phyloP scores from a whole-genome alignment of 176 grass and related monocot species.

The Juncus inflexus region DNA sequence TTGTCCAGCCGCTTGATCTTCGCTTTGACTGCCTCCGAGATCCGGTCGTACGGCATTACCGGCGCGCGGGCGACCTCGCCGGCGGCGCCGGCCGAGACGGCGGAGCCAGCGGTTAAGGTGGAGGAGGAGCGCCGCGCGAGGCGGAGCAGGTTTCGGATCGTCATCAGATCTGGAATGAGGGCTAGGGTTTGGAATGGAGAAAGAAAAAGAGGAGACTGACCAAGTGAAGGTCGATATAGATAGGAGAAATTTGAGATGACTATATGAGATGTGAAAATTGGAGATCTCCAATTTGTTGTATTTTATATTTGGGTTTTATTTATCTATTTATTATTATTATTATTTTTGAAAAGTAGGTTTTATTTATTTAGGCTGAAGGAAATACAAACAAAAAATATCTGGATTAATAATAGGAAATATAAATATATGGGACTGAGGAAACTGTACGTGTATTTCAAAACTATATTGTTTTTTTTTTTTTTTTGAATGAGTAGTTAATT shows the following conservation, averaged over 20 bases:
- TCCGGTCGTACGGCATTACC: constrained; percentile 66
- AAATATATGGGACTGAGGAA: too few species aligned
- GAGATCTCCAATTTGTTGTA: constrained; percentile 1
- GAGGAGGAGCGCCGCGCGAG: constrained; percentile 38
- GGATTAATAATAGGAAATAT: too few species aligned
- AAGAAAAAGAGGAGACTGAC: not conserved
- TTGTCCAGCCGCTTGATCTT: constrained; percentile 66
- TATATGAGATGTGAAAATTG: not conserved
- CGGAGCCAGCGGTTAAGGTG: constrained; percentile 30
- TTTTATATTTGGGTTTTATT: not conserved
- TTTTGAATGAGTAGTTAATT: too few species aligned
- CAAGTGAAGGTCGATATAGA: constrained; percentile 5
- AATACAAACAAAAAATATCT: too few species aligned
- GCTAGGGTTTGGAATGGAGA: constrained; percentile 21
- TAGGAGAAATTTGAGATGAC: not conserved
- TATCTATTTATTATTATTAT: too few species aligned
- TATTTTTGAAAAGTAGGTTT: too few species aligned
- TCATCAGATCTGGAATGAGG: constrained; percentile 28
- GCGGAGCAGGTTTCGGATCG: constrained; percentile 55
- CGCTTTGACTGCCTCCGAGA: constrained; percentile 55
- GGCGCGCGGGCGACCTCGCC: constrained; percentile 31
- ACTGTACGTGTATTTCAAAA: too few species aligned
- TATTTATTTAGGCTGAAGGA: too few species aligned
- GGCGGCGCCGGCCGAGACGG: constrained; percentile 11
- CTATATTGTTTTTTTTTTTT: too few species aligned